Evolutionary conservation across 1,139 yeast species (phyloP), one percentile per base, ranked within the genome.

Genomic region (Geotrichum australiense): DNA sequence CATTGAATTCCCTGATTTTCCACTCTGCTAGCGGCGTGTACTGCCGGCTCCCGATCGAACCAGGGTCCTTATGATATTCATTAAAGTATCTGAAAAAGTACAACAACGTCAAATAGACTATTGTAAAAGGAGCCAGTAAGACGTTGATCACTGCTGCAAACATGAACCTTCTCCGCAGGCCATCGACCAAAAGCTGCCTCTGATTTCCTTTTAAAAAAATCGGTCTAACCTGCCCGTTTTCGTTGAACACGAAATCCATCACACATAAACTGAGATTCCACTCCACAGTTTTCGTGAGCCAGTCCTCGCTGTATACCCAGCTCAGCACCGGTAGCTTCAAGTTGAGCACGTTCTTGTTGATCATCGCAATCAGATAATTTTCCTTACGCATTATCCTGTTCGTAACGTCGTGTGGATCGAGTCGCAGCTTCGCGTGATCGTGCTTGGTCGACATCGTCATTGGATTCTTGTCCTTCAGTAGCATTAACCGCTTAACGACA

Each of bases 351-450:
- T 84, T 78, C 52, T 80, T 84, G 63, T 87, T 89, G 53, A 85
- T 78, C 55, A 91, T 65, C 0, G 96, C 96, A 56, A 91, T 85
- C 68, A 86, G 72, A 58, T 89, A 91, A 58, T 91, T 91, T 51
- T 93, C 98, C 51, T 80, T 82, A 44, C 99, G 70, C 98, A 91
- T 89, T 45, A 91, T 84, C 48, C 98, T 69, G 59, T 91, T 93
- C 11, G 97, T 97, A 44, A 91, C 85, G 55, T 82, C 94, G 59
- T 87, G 96, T 2, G 97, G 94, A 57, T 85, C 91, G 43, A 91
- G 70, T 48, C 89, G 68, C 37, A 79, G 76, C 53, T 80, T 82
- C 0, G 89, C 77, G 46, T 76, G 51, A 19, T 49, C 41, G n/a
- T 50, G 79, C 43, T 78, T 68, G 21, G 55, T 50, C 5, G 60